phyloP scores from a whole-genome alignment of 495 filamentous ascomycete genomes.

The Amniculicola lignicola region DNA sequence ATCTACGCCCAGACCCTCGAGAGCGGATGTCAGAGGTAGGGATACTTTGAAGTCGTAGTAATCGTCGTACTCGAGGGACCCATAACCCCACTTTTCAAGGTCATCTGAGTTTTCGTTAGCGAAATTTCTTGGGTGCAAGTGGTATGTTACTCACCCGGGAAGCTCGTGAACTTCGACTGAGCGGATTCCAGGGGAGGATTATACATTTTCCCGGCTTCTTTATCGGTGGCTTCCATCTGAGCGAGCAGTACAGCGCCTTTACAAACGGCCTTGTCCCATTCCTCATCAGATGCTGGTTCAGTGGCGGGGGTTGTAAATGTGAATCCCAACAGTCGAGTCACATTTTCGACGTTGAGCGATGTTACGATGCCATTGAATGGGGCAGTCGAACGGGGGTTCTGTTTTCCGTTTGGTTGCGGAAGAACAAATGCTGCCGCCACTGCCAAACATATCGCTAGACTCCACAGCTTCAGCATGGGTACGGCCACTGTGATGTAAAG shows the following conservation, averaged over 20 bases:
- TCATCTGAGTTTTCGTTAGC: background rate
- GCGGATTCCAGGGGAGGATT: background rate
- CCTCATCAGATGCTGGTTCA: too few species aligned
- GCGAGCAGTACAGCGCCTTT: background rate
- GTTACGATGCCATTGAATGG: too few species aligned
- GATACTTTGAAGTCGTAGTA: conserved; percentile 5
- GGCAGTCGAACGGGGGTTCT: too few species aligned
- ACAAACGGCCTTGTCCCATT: conserved; percentile 3
- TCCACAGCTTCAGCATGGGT: too few species aligned
- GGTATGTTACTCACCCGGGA: background rate
- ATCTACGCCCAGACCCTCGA: background rate
- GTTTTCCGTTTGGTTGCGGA: too few species aligned
- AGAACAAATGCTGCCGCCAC: too few species aligned
- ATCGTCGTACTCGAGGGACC: background rate
- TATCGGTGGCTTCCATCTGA: background rate
- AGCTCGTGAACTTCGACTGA: background rate
- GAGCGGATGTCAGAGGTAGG: background rate
- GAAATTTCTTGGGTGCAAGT: background rate
- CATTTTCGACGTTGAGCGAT: too few species aligned
- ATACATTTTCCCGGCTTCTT: background rate
- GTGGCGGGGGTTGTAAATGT: too few species aligned
- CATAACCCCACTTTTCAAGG: conserved; percentile 6
- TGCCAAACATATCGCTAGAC: too few species aligned
- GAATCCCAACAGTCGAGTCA: too few species aligned
- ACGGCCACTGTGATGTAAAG: too few species aligned